These are phyloP conservation scores for Kurtzmaniella fragi DNA, from an alignment of 805 yeast genomes.

Conservation along the genomic window DNA sequence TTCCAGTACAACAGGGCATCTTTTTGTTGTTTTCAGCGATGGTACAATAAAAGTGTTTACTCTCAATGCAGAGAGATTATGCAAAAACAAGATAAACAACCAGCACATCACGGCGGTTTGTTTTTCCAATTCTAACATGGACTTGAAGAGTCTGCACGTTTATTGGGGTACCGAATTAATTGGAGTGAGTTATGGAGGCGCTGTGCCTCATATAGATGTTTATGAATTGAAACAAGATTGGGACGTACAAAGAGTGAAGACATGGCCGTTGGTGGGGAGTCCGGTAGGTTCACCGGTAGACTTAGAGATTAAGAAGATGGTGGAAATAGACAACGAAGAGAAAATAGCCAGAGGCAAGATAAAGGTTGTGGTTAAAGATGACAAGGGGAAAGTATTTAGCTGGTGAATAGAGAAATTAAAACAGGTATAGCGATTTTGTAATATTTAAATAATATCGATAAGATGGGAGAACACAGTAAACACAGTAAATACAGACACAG, in stretches of 20 bases:
- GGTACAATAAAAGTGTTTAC: slow-evolving; percentile 36
- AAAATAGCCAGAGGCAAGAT: slow-evolving; percentile 30
- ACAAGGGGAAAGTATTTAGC: slow-evolving; percentile 44
- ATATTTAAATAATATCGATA: no score
- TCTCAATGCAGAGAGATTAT: slow-evolving; percentile 48
- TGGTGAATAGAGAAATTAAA: slow-evolving; percentile 27
- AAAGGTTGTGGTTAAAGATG: slow-evolving; percentile 51
- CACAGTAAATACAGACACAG: no score
- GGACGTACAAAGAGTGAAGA: slow-evolving; percentile 3
- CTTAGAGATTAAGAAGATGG: slow-evolving; percentile 21
- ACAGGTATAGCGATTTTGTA: no score
- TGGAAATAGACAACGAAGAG: slow-evolving; percentile 29
- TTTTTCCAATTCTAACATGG: no score
- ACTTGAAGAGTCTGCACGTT: slow-evolving; percentile 18
- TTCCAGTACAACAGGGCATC: slow-evolving; percentile 51
- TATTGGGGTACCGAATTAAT: slow-evolving; percentile 36
- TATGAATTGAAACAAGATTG: slow-evolving; percentile 19
- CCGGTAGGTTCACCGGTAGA: slow-evolving; percentile 20
- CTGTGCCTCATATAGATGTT: slow-evolving; percentile 13
- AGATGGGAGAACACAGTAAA: no score
- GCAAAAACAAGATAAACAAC: no score
- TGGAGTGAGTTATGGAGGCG: slow-evolving; percentile 19
- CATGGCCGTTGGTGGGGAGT: slow-evolving; percentile 1
- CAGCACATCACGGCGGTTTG: no score
- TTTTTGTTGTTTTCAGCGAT: slow-evolving; percentile 32